Conservation (phyloP, 345 rosid genomes). For the Hypericum androsaemum region DNA sequence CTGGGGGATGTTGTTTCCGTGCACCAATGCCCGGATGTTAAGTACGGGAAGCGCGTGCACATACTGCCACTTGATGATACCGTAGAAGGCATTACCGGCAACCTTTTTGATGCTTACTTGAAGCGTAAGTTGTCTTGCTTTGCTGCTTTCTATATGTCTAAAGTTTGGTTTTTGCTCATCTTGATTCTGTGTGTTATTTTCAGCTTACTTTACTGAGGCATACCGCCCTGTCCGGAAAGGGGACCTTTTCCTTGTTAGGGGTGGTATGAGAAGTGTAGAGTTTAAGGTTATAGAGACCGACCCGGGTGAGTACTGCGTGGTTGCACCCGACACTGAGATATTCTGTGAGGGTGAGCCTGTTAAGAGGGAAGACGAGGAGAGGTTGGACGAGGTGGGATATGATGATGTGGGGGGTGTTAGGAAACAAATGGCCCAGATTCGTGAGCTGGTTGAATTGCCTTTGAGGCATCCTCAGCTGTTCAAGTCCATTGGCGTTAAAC, state of each 20-base stretch:
- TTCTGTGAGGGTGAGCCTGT: constrained; percentile 3
- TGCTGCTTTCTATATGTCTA: too few species aligned
- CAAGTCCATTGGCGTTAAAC: constrained; percentile 1
- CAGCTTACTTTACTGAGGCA: constrained; percentile 1
- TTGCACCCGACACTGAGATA: background rate
- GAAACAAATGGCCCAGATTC: constrained; percentile 1
- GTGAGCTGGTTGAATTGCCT: constrained; percentile 1
- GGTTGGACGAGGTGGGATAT: background rate
- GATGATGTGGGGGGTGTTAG: background rate
- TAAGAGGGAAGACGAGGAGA: background rate
- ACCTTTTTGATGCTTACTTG: constrained; percentile 24
- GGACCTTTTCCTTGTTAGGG: constrained; percentile 3
- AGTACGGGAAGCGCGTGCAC: constrained; percentile 25
- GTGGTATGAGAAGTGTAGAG: constrained; percentile 3
- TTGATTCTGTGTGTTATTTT: background rate
- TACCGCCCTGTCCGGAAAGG: background rate
- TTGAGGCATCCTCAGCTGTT: constrained; percentile 2
- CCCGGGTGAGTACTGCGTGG: background rate
- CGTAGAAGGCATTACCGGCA: constrained; percentile 30
- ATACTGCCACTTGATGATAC: constrained; percentile 32
- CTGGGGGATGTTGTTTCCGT: constrained; percentile 31
- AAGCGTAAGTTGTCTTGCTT: constrained; percentile 23
- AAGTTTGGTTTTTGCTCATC: background rate
- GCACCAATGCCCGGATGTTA: constrained; percentile 24
- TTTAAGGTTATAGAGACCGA: constrained; percentile 3